phyloP scores from a whole-genome alignment of 768 basidiomycete species.

The Trametes coccinea region DNA sequence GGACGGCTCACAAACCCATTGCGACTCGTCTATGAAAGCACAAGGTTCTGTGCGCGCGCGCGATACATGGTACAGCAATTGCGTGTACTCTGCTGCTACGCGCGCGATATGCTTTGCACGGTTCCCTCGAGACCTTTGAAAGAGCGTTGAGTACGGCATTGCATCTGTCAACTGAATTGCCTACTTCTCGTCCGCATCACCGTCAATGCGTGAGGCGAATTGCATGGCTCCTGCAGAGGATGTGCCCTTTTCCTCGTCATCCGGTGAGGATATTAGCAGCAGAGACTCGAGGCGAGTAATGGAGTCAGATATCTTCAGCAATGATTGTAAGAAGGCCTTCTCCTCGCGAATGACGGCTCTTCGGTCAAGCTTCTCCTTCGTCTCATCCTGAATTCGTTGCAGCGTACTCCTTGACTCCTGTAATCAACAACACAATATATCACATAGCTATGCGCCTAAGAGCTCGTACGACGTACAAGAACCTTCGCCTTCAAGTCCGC shows the following conservation, averaged over 20 bases:
- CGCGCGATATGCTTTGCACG: slow-evolving; percentile 80
- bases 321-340: slow-evolving; percentile 82
- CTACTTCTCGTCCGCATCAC: slow-evolving; percentile 44
- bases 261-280: slow-evolving; percentile 63
- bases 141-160: background rate
- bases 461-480: slow-evolving; percentile 48
- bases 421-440: background rate
- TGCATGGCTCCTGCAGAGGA: slow-evolving; percentile 38
- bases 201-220: slow-evolving; percentile 36
- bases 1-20: slow-evolving; percentile 63
- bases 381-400: slow-evolving; percentile 64
- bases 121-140: slow-evolving; percentile 54
- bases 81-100: slow-evolving; percentile 89
- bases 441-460: background rate
- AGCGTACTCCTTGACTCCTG: slow-evolving; percentile 67
- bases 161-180: slow-evolving; percentile 28
- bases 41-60: slow-evolving; percentile 81
- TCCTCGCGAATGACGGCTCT: slow-evolving; percentile 80
- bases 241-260: slow-evolving; percentile 41
- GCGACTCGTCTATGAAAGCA: slow-evolving; percentile 76
- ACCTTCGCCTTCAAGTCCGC: slow-evolving; percentile 62
- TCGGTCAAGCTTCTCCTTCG: slow-evolving; percentile 76
- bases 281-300: slow-evolving; percentile 86
- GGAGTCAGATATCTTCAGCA: slow-evolving; percentile 92
- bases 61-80: slow-evolving; percentile 84